These are phyloP conservation scores for Oidiodendron maius DNA, from an alignment of 495 filamentous ascomycete genomes.

Conservation along the genomic window DNA sequence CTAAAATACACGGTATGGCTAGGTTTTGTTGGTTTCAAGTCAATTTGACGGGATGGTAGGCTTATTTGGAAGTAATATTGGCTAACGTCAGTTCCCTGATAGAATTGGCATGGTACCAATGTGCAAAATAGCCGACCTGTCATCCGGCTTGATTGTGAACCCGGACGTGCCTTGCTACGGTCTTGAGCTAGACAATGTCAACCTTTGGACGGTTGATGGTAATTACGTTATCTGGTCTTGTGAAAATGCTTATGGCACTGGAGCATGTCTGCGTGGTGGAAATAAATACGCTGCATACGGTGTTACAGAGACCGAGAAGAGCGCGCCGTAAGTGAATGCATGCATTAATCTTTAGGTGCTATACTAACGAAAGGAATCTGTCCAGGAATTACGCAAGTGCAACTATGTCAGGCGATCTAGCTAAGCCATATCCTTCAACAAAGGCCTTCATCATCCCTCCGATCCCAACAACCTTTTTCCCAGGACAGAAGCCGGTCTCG, in stretches of 20 bases:
- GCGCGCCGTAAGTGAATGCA: slow-evolving; percentile 24
- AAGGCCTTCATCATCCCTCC: slow-evolving; percentile 43
- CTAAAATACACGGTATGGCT: slow-evolving; percentile 51
- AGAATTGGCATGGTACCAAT: no score
- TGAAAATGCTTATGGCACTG: slow-evolving; percentile 19
- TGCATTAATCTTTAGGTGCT: no score
- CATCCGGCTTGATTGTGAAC: slow-evolving; percentile 33
- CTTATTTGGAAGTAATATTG: no score
- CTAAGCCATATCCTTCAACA: slow-evolving; percentile 37
- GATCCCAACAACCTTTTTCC: slow-evolving; percentile 49
- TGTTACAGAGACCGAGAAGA: slow-evolving; percentile 7
- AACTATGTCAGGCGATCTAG: slow-evolving; percentile 39
- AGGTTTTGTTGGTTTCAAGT: slow-evolving; percentile 40
- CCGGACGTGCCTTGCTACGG: slow-evolving; percentile 39
- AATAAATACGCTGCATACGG: slow-evolving; percentile 5
- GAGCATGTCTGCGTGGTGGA: slow-evolving; percentile 11
- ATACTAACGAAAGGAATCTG: no score
- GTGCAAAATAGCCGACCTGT: no score
- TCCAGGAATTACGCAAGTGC: slow-evolving; percentile 43
- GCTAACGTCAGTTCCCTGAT: no score
- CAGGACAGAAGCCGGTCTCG: slow-evolving; percentile 31
- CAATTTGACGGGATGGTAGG: no score
- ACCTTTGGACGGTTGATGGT: slow-evolving; percentile 49
- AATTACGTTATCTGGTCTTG: slow-evolving; percentile 10
- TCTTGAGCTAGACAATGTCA: slow-evolving; percentile 39